A percentile compares a stretch with the other conserved stretches of the same genome.
These are phyloP conservation scores for Marsdenia floribunda DNA, from an alignment of 257 asterid genomes.

Conservation along the genomic window DNA sequence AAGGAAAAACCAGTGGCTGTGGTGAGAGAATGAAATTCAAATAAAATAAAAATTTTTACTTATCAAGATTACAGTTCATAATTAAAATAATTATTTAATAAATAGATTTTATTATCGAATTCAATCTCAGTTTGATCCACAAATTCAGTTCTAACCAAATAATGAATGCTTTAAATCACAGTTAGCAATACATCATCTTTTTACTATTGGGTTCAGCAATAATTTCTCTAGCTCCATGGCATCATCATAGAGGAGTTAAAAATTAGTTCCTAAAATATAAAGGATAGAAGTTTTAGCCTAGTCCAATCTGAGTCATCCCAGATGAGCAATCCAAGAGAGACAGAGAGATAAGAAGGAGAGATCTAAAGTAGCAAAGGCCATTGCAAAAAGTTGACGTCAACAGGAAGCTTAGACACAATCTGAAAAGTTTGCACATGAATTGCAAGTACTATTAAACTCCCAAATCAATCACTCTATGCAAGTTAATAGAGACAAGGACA, in stretches of 20 bases:
- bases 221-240: background rate
- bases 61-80: background rate
- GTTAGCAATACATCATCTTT: background rate
- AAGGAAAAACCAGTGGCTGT: background rate
- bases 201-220: background rate
- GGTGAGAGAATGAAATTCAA: too few species aligned
- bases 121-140: background rate
- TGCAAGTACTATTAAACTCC: background rate
- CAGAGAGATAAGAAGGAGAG: background rate
- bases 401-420: background rate
- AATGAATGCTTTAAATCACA: background rate
- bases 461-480: background rate
- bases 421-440: background rate
- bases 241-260: background rate
- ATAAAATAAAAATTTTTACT: background rate
- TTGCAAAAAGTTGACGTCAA: too few species aligned
- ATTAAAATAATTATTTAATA: too few species aligned
- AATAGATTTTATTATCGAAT: too few species aligned
- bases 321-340: background rate
- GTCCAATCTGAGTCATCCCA: background rate
- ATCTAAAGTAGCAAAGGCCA: background rate
- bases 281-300: background rate
- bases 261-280: background rate
- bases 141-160: background rate
- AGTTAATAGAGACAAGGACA: background rate